Conservation (phyloP, 2,329 filamentous ascomycete species). For the Diaporthe nobilis region DNA sequence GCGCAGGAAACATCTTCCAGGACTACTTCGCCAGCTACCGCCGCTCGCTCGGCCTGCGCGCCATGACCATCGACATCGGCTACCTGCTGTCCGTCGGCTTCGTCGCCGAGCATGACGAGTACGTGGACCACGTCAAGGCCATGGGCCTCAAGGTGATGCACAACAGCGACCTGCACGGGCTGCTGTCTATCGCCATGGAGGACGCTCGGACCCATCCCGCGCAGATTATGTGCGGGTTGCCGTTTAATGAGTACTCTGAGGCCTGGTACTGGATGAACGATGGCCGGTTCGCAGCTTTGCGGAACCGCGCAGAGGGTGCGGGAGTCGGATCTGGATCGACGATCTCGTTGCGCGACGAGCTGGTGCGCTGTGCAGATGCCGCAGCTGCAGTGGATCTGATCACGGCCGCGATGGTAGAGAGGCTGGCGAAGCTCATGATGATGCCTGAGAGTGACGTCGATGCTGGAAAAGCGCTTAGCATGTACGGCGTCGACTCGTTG, state of each 20-base stretch:
- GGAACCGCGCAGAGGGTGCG: slow-evolving; percentile 6
- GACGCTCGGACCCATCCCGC: background rate
- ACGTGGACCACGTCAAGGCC: slow-evolving; percentile 20
- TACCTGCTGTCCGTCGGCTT: slow-evolving; percentile 47
- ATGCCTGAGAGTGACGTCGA: slow-evolving; percentile 45
- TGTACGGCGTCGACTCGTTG: slow-evolving; percentile 51
- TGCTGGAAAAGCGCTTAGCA: slow-evolving; percentile 43
- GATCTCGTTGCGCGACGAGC: slow-evolving; percentile 30
- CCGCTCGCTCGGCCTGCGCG: slow-evolving; percentile 42
- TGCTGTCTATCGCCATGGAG: background rate
- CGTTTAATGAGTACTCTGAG: slow-evolving; percentile 18
- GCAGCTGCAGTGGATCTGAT: slow-evolving; percentile 39
- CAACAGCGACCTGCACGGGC: slow-evolving; percentile 27
- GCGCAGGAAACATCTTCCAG: slow-evolving; percentile 53
- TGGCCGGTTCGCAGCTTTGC: slow-evolving; percentile 30
- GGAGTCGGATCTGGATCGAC: background rate
- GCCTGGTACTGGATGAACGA: slow-evolving; percentile 27
- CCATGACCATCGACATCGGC: slow-evolving; percentile 46
- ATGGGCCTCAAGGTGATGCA: slow-evolving; percentile 28
- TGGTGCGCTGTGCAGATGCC: slow-evolving; percentile 9
- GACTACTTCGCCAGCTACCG: slow-evolving; percentile 49
- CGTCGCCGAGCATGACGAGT: slow-evolving; percentile 16
- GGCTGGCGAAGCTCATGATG: slow-evolving; percentile 47
- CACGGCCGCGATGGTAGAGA: slow-evolving; percentile 42
- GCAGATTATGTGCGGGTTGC: slow-evolving; percentile 34